Evolutionary conservation across 331 rosid species (phyloP).

Genomic region (Quercus tomentella): DNA sequence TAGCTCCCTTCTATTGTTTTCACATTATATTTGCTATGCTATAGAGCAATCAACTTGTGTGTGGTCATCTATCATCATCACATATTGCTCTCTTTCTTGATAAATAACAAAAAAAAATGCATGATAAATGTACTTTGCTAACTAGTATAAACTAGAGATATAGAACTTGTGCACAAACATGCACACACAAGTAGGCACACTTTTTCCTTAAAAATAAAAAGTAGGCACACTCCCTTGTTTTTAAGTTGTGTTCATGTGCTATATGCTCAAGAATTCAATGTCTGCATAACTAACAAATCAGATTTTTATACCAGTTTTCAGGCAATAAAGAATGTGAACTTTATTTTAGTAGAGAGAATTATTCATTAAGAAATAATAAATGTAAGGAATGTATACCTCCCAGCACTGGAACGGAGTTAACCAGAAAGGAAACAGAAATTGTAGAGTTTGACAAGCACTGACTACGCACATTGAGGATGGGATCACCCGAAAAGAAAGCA

Average conservation of each 20-base stretch:
- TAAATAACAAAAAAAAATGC: not conserved
- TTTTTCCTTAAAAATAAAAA: not conserved
- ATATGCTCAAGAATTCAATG: not conserved
- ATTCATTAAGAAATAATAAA: not conserved
- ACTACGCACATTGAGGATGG: slow-evolving; percentile 48
- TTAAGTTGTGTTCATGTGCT: not conserved
- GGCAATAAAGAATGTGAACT: not conserved
- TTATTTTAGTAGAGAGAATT: not conserved
- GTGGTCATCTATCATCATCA: not conserved
- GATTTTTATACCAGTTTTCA: not conserved
- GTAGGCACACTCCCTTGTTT: not conserved
- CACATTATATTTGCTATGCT: not conserved
- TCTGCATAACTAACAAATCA: not conserved
- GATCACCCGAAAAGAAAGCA: slow-evolving; percentile 46
- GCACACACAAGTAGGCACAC: not conserved
- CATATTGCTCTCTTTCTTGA: not conserved
- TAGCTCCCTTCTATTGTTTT: not conserved
- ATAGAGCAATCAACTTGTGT: not conserved
- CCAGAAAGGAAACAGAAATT: slow-evolving; percentile 33
- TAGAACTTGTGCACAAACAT: not conserved
- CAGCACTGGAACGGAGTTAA: not conserved
- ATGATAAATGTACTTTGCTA: not conserved
- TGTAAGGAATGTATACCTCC: slow-evolving; percentile 34
- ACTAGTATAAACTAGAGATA: not conserved
- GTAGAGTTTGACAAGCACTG: slow-evolving; percentile 42